A percentile compares a stretch with the other conserved stretches of the same genome.
phyloP scores from a whole-genome alignment of 192 early-diverging fungal genomes.

The Backusella liffmaniae region DNA sequence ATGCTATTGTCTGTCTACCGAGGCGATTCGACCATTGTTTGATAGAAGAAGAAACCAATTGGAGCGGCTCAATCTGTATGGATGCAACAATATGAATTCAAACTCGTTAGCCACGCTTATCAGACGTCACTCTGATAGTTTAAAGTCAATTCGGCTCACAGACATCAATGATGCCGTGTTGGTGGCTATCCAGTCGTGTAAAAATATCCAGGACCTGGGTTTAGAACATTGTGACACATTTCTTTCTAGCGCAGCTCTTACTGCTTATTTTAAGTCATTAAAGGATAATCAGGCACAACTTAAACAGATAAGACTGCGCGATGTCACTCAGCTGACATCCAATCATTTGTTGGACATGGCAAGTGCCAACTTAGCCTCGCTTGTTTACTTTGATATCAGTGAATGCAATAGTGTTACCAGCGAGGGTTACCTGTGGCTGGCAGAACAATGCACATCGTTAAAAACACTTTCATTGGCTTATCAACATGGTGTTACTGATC shows the following conservation, averaged over 20 bases:
- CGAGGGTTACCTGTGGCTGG: constrained; percentile 12
- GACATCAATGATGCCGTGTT: constrained; percentile 31
- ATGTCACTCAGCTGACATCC: constrained; percentile 29
- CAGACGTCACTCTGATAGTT: constrained; percentile 9
- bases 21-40: constrained; percentile 30
- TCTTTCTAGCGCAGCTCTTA: constrained; percentile 21
- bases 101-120: constrained; percentile 19
- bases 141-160: constrained; percentile 25
- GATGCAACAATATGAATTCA: constrained; percentile 30
- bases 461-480: constrained; percentile 25
- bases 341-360: constrained; percentile 20
- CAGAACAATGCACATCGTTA: constrained; percentile 8
- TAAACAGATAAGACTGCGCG: constrained; percentile 22
- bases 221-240: constrained; percentile 30
- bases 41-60: constrained; percentile 12
- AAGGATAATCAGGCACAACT: not conserved
- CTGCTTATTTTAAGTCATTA: constrained; percentile 13
- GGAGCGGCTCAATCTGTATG: constrained; percentile 27
- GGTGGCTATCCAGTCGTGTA: constrained; percentile 22
- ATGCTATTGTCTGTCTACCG: constrained; percentile 31
- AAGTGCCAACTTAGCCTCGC: not conserved
- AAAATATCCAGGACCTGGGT: constrained; percentile 18
- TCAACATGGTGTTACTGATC: constrained; percentile 26
- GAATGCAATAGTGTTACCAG: constrained; percentile 25
- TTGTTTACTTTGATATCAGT: constrained; percentile 28